These are phyloP conservation scores for Tardiomyces digboiensis DNA, from an alignment of 1,139 yeast genomes.

Conservation along the genomic window DNA sequence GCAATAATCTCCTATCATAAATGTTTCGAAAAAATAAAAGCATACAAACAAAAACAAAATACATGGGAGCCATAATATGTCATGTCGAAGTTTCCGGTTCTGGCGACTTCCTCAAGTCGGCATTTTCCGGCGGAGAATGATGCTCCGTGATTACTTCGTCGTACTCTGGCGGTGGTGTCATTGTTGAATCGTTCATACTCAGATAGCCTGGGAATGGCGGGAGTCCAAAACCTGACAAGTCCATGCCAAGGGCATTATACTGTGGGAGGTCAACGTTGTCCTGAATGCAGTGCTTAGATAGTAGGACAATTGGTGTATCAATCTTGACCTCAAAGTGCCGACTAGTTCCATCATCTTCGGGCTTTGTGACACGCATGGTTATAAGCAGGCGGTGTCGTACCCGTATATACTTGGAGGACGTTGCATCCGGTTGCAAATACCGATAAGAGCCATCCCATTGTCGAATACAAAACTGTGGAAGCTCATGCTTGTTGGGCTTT, in stretches of 20 bases:
- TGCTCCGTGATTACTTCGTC: not conserved
- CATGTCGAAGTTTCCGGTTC: too few species aligned
- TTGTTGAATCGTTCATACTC: not conserved
- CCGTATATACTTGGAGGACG: constrained; percentile 59
- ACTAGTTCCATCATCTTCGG: constrained; percentile 42
- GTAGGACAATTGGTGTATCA: constrained; percentile 70
- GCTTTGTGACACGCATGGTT: constrained; percentile 65
- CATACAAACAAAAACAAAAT: too few species aligned
- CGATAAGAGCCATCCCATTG: constrained; percentile 15
- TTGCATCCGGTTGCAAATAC: constrained; percentile 52
- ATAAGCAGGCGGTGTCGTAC: constrained; percentile 72
- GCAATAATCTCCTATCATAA: too few species aligned
- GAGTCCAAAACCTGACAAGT: not conserved
- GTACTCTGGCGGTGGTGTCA: not conserved
- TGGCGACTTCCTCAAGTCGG: too few species aligned
- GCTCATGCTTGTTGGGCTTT: not conserved
- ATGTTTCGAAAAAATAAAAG: too few species aligned
- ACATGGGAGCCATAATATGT: too few species aligned
- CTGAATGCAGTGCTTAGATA: constrained; percentile 62
- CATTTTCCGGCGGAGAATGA: too few species aligned
- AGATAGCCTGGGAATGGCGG: not conserved
- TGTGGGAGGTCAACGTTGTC: constrained; percentile 66
- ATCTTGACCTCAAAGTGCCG: constrained; percentile 87
- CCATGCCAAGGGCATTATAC: constrained; percentile 25
- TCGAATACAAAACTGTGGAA: constrained; percentile 12